A percentile compares a stretch with the other conserved stretches of the same genome.
Conservation (phyloP, 2,329 filamentous ascomycete genomes). For the Neophaeococcomyces aloes region DNA sequence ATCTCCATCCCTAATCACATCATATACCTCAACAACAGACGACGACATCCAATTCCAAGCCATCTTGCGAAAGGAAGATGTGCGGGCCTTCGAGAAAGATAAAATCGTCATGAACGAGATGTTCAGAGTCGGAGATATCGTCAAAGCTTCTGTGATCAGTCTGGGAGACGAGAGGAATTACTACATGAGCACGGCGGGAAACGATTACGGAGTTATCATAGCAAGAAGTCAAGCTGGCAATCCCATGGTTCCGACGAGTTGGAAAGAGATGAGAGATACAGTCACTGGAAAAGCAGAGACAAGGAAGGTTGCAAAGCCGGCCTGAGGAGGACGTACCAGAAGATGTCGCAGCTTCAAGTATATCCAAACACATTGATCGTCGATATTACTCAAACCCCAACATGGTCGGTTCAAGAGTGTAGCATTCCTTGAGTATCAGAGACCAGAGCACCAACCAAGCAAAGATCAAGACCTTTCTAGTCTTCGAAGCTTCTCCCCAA, state of each 20-base stretch:
- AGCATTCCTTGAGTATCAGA: no score
- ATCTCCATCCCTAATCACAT: slow-evolving; percentile 29
- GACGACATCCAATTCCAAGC: slow-evolving; percentile 67
- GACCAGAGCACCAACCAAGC: no score
- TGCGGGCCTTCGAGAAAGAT: slow-evolving; percentile 91
- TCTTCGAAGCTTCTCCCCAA: no score
- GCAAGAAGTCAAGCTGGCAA: slow-evolving; percentile 79
- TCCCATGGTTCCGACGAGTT: slow-evolving; percentile 84
- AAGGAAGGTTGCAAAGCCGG: slow-evolving; percentile 90
- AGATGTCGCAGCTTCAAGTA: slow-evolving; percentile 5
- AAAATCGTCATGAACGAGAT: slow-evolving; percentile 82
- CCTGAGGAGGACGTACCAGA: slow-evolving; percentile 36
- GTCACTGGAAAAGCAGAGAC: slow-evolving; percentile 65
- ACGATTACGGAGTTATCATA: slow-evolving; percentile 89
- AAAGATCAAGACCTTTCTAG: no score
- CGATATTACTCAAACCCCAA: no score
- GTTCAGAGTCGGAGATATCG: slow-evolving; percentile 86
- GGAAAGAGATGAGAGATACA: slow-evolving; percentile 86
- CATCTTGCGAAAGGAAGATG: slow-evolving; percentile 77
- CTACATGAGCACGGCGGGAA: slow-evolving; percentile 83
- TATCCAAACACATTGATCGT: slow-evolving; percentile 3
- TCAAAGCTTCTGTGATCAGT: slow-evolving; percentile 77
- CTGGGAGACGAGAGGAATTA: slow-evolving; percentile 91
- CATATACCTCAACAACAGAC: slow-evolving; percentile 32
- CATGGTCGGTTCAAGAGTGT: no score